Evolutionary conservation across 306 rosid species (phyloP), one percentile per base, ranked within the genome.

Genomic region (Myrica gale): DNA sequence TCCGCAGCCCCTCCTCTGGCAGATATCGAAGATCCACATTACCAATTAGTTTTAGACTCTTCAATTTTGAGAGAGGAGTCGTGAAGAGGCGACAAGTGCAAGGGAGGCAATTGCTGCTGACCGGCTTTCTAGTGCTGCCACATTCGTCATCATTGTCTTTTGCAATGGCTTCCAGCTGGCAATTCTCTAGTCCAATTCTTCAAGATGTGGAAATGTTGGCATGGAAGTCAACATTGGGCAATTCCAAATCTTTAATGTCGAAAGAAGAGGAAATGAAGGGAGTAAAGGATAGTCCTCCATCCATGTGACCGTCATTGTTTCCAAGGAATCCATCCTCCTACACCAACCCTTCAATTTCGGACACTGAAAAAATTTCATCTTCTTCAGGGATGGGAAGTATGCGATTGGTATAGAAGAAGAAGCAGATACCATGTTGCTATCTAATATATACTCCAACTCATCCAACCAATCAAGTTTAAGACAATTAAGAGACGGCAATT

Each of bases 311-410:
- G n/a, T n/a, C n/a, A n/a, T n/a, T n/a, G n/a, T 32, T 32, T 32
- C 37, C 37, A 32, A 46, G 6, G 9, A 1, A 12, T 23, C 23
- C 46, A 6, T 1, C 52, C 12, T 43, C 63, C 17, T 76, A 61
- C 72, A 9, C 86, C 83, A 83, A 13, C 86, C 83, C 56, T 53
- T 76, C 0, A 83, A 74, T n/a, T 26, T 50, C 0, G 5, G 7
- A 47, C 86, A n/a, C n/a, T n/a, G n/a, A n/a, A n/a, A n/a, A n/a
- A n/a, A n/a, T n/a, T n/a, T n/a, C n/a, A n/a, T n/a, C n/a, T n/a
- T n/a, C n/a, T n/a, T n/a, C n/a, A n/a, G n/a, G n/a, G n/a, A 79
- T 16, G 78, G 86, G 50, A 79, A 74, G 65, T 73, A 78, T 52
- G 8, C n/a, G n/a, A n/a, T n/a, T n/a, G n/a, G n/a, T n/a, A n/a